Evolutionary conservation across 2,329 filamentous ascomycete species (phyloP), one percentile per base, ranked within the genome.

Genomic region (Penicillium sp.): DNA sequence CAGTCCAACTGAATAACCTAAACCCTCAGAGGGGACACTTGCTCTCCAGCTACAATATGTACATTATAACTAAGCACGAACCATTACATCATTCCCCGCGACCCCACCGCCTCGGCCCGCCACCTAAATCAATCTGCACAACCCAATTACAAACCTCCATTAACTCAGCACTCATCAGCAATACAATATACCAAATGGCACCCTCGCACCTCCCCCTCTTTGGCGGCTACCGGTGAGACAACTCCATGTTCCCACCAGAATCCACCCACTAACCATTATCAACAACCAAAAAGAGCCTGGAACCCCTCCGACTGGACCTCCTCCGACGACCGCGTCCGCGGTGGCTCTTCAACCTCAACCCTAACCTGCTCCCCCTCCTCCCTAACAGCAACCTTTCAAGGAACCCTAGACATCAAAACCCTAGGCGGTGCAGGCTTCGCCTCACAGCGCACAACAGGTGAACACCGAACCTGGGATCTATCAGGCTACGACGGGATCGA

Each of bases 391-490:
- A 72, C 70, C 8, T 92, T 92, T 74, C 75, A 83, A 60, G 90
- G 90, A 2, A 78, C 79, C 23, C 80, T 94, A 20, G 89, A 94
- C 73, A 90, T 87, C 59, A 81, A 81, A 51, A 85, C 89, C 0
- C 83, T 94, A 0, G 89, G 89, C 25, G 89, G 89, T 27, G 90
- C 90, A 1, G 90, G 90, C 5, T 94, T 95, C 68, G 90, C 90
- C 9, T 90, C 87, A 4, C 90, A 93, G 69, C 83, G 87, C 45
- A 91, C 87, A 4, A 80, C 79, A 3, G 73, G 73, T 37, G 83
- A 85, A 7, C 75, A 81, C 37, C 73, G 79, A 14, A 74, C 75
- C 23, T 89, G 88, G 82, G 82, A 94, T 64, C 73, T 94, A 7
- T 82, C 81, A 1, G 67, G 63, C 11, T 88, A 86, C 63, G 80